These are phyloP conservation scores for Ophiosphaerella herpotricha DNA, from an alignment of 2,329 filamentous ascomycete genomes.

Conservation along the genomic window DNA sequence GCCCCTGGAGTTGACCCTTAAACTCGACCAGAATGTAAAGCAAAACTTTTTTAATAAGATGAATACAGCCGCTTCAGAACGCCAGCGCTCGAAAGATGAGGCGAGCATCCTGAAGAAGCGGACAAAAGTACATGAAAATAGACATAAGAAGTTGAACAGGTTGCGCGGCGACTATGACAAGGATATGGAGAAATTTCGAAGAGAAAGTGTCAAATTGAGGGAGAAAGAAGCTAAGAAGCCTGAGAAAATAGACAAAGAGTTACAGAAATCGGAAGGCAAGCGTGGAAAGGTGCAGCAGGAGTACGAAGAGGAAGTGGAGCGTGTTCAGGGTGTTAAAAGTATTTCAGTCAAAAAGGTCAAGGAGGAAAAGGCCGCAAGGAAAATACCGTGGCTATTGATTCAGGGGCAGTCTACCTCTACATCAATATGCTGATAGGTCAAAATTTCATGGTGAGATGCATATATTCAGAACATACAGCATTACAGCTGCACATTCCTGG, in stretches of 20 bases:
- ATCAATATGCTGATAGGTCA: neutral
- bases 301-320: neutral
- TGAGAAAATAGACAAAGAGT: neutral
- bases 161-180: neutral
- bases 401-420: neutral
- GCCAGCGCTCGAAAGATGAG: slow-evolving; percentile 4
- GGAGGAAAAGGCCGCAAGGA: neutral
- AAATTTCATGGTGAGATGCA: too few relatives aligned
- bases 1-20: neutral
- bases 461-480: too few relatives aligned
- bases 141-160: neutral
- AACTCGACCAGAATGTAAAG: neutral
- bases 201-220: neutral
- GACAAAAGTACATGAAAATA: neutral
- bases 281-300: neutral
- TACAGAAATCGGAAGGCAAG: neutral
- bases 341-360: neutral
- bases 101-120: slow-evolving; percentile 1
- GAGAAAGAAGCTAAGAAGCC: slow-evolving; percentile 3
- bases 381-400: slow-evolving; percentile 4
- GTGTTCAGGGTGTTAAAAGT: neutral
- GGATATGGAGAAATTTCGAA: neutral
- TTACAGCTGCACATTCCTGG: too few relatives aligned
- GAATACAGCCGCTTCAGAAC: slow-evolving; percentile 2
- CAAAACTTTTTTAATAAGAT: neutral